Evolutionary conservation across 176 grass and related monocot genomes (phyloP).

Genomic region (Saccharum officinarum): DNA sequence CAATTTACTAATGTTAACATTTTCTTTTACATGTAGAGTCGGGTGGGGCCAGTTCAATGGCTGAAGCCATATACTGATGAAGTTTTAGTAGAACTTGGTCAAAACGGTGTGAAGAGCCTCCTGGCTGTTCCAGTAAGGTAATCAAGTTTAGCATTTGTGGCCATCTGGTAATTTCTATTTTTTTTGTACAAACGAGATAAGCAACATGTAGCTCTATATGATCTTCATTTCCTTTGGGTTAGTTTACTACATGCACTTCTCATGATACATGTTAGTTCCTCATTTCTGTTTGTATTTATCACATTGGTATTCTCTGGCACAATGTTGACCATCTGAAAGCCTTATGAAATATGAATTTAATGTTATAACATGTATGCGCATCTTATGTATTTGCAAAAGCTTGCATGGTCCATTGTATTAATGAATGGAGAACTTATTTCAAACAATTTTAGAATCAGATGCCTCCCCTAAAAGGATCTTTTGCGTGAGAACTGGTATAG

Average conservation of each 20-base stretch:
- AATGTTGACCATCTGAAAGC: background rate
- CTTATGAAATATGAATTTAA: background rate
- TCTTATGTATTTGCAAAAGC: background rate
- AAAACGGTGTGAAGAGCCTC: conserved; percentile 88
- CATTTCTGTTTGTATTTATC: background rate
- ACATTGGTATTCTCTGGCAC: background rate
- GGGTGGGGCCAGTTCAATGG: conserved; percentile 94
- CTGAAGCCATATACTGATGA: conserved; percentile 96
- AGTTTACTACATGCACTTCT: background rate
- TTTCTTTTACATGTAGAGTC: conserved; percentile 72
- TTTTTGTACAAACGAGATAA: background rate
- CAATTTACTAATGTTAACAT: background rate
- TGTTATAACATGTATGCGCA: background rate
- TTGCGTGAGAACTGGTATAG: background rate
- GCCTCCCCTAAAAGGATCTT: background rate
- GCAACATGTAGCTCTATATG: background rate
- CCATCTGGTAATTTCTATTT: background rate
- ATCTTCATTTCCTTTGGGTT: background rate
- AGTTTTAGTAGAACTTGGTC: conserved; percentile 83
- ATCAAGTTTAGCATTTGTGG: conserved; percentile 3
- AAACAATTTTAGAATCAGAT: background rate
- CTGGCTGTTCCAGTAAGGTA: conserved; percentile 97
- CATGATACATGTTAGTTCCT: background rate
- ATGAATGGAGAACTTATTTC: background rate
- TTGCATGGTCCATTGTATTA: background rate